A percentile compares a stretch with the other conserved stretches of the same genome.
Evolutionary conservation across 2,329 filamentous ascomycete genomes (phyloP).

Genomic region (Ophiocordyceps polyrhachis-furcata): DNA sequence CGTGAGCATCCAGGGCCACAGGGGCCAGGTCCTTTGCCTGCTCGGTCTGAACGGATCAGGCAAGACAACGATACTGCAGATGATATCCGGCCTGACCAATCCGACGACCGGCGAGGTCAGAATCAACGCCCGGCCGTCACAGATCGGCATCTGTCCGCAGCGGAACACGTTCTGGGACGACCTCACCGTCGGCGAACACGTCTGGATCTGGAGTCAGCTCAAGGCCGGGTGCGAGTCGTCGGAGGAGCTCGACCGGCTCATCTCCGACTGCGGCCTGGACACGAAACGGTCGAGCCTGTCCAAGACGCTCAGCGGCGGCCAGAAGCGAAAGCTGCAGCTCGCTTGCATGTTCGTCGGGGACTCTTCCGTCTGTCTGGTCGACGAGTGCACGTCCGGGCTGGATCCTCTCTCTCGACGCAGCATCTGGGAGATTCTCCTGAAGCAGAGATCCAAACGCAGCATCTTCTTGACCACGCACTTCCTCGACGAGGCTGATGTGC

Average conservation of each 20-base stretch:
- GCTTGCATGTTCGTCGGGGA: slow-evolving; percentile 55
- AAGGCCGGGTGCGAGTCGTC: slow-evolving; percentile 28
- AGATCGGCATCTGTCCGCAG: slow-evolving; percentile 41
- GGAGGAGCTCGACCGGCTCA: slow-evolving; percentile 28
- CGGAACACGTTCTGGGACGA: slow-evolving; percentile 50
- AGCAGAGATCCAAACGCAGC: slow-evolving; percentile 40
- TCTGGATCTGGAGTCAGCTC: slow-evolving; percentile 41
- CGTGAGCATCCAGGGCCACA: slow-evolving; percentile 36
- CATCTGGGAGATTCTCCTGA: slow-evolving; percentile 52
- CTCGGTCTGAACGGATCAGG: slow-evolving; percentile 53
- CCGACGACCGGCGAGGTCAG: slow-evolving; percentile 41
- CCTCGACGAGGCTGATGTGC: slow-evolving; percentile 49
- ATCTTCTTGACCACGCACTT: slow-evolving; percentile 54
- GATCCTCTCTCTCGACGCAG: slow-evolving; percentile 47
- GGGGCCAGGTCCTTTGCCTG: slow-evolving; percentile 45
- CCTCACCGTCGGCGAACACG: slow-evolving; percentile 46
- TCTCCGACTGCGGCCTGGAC: slow-evolving; percentile 39
- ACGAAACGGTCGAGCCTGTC: slow-evolving; percentile 36
- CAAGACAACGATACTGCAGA: slow-evolving; percentile 51
- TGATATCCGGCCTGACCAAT: slow-evolving; percentile 44
- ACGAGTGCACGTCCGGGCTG: slow-evolving; percentile 50
- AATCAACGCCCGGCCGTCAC: slow-evolving; percentile 29
- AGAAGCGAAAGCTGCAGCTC: slow-evolving; percentile 51
- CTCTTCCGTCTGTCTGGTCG: slow-evolving; percentile 46
- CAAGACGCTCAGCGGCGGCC: slow-evolving; percentile 44